Percentiles rank a stretch among this genome's conserved stretches.
Evolutionary conservation across 495 filamentous ascomycete genomes (phyloP).

Genomic region (Amniculicola lignicola): DNA sequence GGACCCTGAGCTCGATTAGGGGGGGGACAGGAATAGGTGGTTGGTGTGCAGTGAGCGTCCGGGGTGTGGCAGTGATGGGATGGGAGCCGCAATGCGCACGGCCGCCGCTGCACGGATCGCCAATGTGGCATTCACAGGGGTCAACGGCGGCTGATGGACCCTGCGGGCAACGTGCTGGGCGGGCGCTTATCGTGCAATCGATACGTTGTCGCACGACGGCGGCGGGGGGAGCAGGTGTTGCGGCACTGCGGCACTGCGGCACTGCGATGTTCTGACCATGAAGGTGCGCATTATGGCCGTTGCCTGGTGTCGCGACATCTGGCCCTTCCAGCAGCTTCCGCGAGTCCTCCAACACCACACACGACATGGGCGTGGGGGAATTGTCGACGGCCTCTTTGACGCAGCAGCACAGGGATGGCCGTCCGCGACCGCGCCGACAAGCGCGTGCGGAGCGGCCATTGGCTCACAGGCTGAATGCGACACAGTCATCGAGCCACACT

Average conservation of each 20-base stretch:
- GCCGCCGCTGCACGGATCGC: neutral
- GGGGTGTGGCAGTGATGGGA: slow-evolving; percentile 18
- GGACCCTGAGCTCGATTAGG: neutral
- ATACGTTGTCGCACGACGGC: too few relatives aligned
- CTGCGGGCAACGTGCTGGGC: neutral
- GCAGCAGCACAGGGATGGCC: neutral
- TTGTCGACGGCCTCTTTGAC: neutral
- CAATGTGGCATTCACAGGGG: neutral
- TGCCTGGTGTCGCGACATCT: neutral
- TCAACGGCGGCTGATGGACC: slow-evolving; percentile 9
- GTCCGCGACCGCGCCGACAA: neutral
- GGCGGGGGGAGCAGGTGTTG: neutral
- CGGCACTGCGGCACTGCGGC: neutral
- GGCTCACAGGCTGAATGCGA: neutral
- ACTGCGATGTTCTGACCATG: too few relatives aligned
- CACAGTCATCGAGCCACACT: slow-evolving; percentile 15
- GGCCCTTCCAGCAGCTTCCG: neutral
- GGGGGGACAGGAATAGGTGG: slow-evolving; percentile 1
- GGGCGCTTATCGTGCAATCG: too few relatives aligned
- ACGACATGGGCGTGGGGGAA: neutral
- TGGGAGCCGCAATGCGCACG: slow-evolving; percentile 21
- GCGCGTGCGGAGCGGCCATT: slow-evolving; percentile 3
- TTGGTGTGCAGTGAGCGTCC: slow-evolving; percentile 2
- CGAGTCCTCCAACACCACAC: neutral
- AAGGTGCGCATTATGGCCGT: neutral